Evolutionary conservation across 768 basidiomycete species (phyloP).

Genomic region (Dentipellis fragilis): DNA sequence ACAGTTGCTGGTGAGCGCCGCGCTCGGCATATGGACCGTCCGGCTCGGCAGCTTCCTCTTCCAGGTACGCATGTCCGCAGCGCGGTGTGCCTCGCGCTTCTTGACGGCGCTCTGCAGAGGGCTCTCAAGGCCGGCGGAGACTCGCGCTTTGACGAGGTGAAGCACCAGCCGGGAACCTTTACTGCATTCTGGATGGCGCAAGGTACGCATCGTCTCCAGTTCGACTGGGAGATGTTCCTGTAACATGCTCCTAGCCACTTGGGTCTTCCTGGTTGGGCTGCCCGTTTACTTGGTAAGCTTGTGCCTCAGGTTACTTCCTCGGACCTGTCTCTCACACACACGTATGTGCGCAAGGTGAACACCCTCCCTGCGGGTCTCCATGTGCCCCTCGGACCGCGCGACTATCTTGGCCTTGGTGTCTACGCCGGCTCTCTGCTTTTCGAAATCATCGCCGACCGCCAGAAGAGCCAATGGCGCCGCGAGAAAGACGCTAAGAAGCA

Average conservation of each 20-base stretch:
- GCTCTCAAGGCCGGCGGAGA: slow-evolving; percentile 49
- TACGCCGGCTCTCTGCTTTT: slow-evolving; percentile 47
- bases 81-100: not conserved
- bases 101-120: slow-evolving; percentile 18
- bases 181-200: slow-evolving; percentile 53
- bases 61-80: slow-evolving; percentile 24
- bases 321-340: not conserved
- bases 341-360: slow-evolving; percentile 27
- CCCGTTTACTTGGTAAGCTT: slow-evolving; percentile 47
- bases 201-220: slow-evolving; percentile 24
- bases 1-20: slow-evolving; percentile 48
- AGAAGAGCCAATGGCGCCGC: slow-evolving; percentile 55
- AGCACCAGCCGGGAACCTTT: slow-evolving; percentile 37
- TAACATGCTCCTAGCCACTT: slow-evolving; percentile 33
- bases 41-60: slow-evolving; percentile 56
- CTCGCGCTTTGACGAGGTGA: slow-evolving; percentile 54
- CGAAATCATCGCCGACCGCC: slow-evolving; percentile 53
- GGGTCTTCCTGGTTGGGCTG: slow-evolving; percentile 59
- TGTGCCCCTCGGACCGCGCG: slow-evolving; percentile 40
- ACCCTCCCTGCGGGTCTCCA: slow-evolving; percentile 38
- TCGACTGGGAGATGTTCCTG: not conserved
- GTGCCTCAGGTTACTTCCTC: not conserved
- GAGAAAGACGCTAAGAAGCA: slow-evolving; percentile 54
- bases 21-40: slow-evolving; percentile 48
- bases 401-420: slow-evolving; percentile 45